Evolutionary conservation across 805 yeast species (phyloP), one percentile per base, ranked within the genome.

Genomic region (Torulaspora indica): DNA sequence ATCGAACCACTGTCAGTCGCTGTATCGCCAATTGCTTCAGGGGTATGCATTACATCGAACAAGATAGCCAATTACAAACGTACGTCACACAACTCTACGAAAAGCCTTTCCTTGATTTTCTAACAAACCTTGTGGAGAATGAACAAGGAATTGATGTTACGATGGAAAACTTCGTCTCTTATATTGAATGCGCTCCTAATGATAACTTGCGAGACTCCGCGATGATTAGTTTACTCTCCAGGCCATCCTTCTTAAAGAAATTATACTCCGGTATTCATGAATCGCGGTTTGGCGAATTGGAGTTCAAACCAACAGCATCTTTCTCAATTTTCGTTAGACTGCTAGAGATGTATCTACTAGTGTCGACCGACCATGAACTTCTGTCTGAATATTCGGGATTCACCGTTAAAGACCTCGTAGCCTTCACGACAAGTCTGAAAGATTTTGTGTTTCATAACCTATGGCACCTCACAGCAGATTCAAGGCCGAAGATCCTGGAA

Each of bases 331-430:
- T 57, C 3, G 42, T 53, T 8, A 54, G 56, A 22, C 28, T 61
- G 27, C 36, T 57, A 4, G 56, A 56, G 31, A 45, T 58, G 36
- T 55, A 56, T 38, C 43, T 63, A 8, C 45, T 55, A 17, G 47
- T 61, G 5, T 51, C 63, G 3, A 63, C 62, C 2, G 67, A 64
- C 39, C 52, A 48, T 27, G 67, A 64, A 37, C 30, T 63, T 22
- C 39, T 57, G 14, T 35, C 48, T 12, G 49, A 50, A 14, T 31
- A 34, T 5, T 43, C 43, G 8, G 45, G 51, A 0, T 47, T 56
- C 8, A 48, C 61, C 1, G 47, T 58, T 8, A 28, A 46, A 3
- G 36, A 48, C 12, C 33, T 63, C 8, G 39, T 41, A 9, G 17
- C 39, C 10, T 47, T 57, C 35, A 54, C 61, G 7, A 32, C 46